Evolutionary conservation across 139 green algal genomes (phyloP).

Genomic region (Pedinophyceae sp.): DNA sequence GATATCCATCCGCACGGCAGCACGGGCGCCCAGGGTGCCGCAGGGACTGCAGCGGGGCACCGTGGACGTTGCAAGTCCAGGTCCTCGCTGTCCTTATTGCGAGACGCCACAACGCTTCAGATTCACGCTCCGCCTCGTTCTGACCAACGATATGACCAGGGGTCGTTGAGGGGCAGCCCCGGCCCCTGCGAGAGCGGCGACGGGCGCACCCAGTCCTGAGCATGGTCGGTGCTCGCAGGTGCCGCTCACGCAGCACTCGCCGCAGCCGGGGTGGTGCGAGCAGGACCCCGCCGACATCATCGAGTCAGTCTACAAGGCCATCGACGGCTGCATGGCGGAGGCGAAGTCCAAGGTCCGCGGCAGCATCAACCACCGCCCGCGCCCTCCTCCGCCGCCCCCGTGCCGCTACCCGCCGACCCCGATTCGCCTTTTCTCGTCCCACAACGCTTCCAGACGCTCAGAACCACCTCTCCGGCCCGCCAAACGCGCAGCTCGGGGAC

Average conservation of each 20-base stretch:
- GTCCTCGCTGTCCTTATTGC: no score
- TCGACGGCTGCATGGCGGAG: conserved; percentile 28
- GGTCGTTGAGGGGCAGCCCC: not conserved
- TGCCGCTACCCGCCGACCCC: no score
- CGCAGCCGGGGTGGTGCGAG: conserved; percentile 76
- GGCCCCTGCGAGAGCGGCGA: not conserved
- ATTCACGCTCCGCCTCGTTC: no score
- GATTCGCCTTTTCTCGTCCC: not conserved
- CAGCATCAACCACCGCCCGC: no score
- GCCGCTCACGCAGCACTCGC: conserved; percentile 50
- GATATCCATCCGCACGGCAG: no score
- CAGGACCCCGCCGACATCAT: conserved; percentile 78
- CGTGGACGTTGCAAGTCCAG: not conserved
- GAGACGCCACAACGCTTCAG: no score
- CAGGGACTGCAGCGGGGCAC: not conserved
- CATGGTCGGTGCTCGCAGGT: no score
- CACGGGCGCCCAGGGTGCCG: no score
- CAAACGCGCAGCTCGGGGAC: no score
- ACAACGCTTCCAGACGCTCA: not conserved
- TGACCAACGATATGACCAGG: no score
- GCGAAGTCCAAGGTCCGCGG: not conserved
- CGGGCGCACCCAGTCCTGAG: not conserved
- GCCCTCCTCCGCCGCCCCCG: no score
- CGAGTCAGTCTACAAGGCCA: conserved; percentile 38
- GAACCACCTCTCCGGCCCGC: no score